These are phyloP conservation scores for Gossypium anomalum DNA, from an alignment of 345 rosid genomes.

Conservation along the genomic window DNA sequence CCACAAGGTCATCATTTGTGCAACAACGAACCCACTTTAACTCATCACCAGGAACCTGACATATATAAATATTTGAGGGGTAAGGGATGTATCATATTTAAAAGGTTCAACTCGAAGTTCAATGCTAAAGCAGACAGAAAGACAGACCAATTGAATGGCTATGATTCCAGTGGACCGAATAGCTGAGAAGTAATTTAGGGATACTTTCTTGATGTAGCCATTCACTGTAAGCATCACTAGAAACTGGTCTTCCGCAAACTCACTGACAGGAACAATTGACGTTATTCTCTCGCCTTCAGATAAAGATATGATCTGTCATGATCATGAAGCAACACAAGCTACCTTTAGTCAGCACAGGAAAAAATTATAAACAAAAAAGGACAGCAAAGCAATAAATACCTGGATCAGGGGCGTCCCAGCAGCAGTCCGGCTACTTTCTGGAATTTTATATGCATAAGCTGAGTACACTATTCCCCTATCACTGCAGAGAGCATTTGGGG, in stretches of 20 bases:
- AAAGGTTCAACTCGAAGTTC: background rate
- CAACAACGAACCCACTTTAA: slow-evolving; percentile 92
- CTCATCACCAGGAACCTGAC: slow-evolving; percentile 88
- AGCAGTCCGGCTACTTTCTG: slow-evolving; percentile 82
- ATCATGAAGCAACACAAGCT: slow-evolving; percentile 16
- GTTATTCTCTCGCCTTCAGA: slow-evolving; percentile 94
- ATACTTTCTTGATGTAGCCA: slow-evolving; percentile 97
- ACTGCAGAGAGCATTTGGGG: slow-evolving; percentile 36
- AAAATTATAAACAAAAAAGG: background rate
- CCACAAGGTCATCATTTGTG: slow-evolving; percentile 80
- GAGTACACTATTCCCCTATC: slow-evolving; percentile 92
- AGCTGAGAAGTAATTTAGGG: slow-evolving; percentile 71
- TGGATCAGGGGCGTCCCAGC: slow-evolving; percentile 93
- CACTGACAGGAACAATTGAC: slow-evolving; percentile 88
- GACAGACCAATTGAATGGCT: slow-evolving; percentile 87
- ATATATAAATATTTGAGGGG: slow-evolving; percentile 20
- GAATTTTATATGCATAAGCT: slow-evolving; percentile 88
- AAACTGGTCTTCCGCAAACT: slow-evolving; percentile 71
- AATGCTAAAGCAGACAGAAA: slow-evolving; percentile 11
- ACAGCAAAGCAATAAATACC: slow-evolving; percentile 38
- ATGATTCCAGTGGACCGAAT: slow-evolving; percentile 96
- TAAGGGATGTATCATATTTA: background rate
- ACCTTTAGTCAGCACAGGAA: slow-evolving; percentile 16
- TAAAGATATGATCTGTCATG: slow-evolving; percentile 68
- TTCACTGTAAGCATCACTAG: slow-evolving; percentile 88